A percentile compares a stretch with the other conserved stretches of the same genome.
These are phyloP conservation scores for Roridomyces roridus DNA, from an alignment of 768 basidiomycete species.

Conservation along the genomic window DNA sequence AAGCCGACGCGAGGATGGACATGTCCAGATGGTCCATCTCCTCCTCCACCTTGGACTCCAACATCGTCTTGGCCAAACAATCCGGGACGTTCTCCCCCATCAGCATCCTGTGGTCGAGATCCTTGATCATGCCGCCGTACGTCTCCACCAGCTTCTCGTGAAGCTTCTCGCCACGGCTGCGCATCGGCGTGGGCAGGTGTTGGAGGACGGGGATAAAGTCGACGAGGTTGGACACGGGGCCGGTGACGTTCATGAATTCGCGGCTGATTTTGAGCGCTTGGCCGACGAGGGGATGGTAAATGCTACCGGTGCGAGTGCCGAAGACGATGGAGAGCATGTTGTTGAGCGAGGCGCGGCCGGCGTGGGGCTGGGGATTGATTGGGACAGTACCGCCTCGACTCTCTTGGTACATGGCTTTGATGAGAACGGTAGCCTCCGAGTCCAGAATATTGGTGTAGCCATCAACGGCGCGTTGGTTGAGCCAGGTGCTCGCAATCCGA, in stretches of 20 bases:
- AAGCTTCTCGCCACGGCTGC: constrained; percentile 21
- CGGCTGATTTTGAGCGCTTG: constrained; percentile 17
- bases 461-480: constrained; percentile 21
- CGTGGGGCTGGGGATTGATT: constrained; percentile 21
- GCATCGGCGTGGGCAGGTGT: constrained; percentile 21
- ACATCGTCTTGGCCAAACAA: constrained; percentile 37
- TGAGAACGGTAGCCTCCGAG: constrained; percentile 26
- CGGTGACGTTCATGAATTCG: constrained; percentile 27
- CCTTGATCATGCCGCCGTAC: constrained; percentile 36
- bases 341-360: constrained; percentile 5
- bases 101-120: constrained; percentile 33
- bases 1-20: constrained; percentile 36
- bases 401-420: constrained; percentile 23
- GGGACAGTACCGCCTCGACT: constrained; percentile 16
- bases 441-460: constrained; percentile 25
- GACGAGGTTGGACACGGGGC: constrained; percentile 28
- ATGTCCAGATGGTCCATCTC: constrained; percentile 36
- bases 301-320: constrained; percentile 26
- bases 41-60: constrained; percentile 33
- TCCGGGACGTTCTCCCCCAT: constrained; percentile 37
- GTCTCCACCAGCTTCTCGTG: constrained; percentile 32
- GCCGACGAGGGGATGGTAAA: constrained; percentile 20
- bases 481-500: constrained; percentile 20
- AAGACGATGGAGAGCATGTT: constrained; percentile 30
- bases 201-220: constrained; percentile 29